phyloP scores from a whole-genome alignment of 2,329 filamentous ascomycete species.

The Colletotrichum spaethianum region DNA sequence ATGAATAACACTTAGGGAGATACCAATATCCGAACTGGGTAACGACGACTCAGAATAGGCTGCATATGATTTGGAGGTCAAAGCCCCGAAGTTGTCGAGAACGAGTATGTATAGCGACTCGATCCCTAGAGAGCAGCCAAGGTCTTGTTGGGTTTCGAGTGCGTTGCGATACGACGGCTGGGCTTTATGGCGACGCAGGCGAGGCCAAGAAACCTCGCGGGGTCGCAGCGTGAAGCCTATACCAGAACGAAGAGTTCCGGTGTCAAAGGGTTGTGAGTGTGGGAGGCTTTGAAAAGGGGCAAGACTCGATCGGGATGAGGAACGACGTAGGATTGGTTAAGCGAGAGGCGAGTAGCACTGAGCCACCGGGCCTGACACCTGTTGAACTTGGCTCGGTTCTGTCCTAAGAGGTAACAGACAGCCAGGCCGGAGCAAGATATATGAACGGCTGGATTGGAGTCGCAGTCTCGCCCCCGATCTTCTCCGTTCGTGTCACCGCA shows the following conservation, averaged over 20 bases:
- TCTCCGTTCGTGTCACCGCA: not conserved
- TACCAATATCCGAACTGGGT: too few species aligned
- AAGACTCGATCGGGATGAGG: not conserved
- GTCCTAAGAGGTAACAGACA: not conserved
- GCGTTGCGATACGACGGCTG: constrained; percentile 22
- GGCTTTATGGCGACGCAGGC: constrained; percentile 5
- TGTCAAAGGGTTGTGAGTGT: not conserved
- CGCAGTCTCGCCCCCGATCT: not conserved
- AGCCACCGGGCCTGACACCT: not conserved
- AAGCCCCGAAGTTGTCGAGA: not conserved
- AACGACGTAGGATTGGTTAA: not conserved
- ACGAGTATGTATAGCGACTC: constrained; percentile 9
- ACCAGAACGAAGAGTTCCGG: not conserved
- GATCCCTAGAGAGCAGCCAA: not conserved
- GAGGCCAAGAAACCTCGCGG: not conserved
- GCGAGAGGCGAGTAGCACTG: not conserved
- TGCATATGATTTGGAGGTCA: not conserved
- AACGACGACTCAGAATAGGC: not conserved
- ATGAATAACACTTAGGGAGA: not conserved
- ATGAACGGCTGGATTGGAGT: not conserved
- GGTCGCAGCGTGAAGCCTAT: not conserved
- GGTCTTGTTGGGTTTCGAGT: constrained; percentile 20
- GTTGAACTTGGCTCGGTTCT: not conserved
- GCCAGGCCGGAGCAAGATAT: not conserved
- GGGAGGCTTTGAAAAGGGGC: not conserved